Evolutionary conservation across 176 grass and related monocot species (phyloP).

Genomic region (Hyparrhenia diplandra): DNA sequence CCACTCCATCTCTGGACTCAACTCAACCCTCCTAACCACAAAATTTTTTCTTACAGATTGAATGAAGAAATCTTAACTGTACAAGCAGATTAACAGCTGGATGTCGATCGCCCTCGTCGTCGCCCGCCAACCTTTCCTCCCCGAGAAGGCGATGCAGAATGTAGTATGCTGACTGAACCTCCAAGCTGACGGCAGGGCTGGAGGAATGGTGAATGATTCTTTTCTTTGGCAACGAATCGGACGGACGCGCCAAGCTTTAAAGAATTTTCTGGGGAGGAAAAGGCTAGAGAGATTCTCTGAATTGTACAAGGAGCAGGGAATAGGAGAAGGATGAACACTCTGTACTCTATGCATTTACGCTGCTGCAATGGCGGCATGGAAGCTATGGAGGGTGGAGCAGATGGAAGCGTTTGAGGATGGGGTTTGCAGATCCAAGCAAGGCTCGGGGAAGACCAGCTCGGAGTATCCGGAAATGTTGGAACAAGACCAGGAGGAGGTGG

Average conservation of each 20-base stretch:
- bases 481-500: constrained; percentile 59
- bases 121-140: background rate
- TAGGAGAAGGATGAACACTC: constrained; percentile 20
- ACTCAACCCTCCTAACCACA: constrained; percentile 50
- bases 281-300: constrained; percentile 20
- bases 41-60: constrained; percentile 76
- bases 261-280: constrained; percentile 34
- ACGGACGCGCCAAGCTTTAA: constrained; percentile 28
- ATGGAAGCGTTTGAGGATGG: constrained; percentile 46
- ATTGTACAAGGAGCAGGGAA: constrained; percentile 38
- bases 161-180: constrained; percentile 25
- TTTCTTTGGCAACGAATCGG: background rate
- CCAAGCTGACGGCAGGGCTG: background rate
- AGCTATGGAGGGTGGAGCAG: constrained; percentile 42
- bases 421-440: constrained; percentile 55
- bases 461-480: constrained; percentile 73
- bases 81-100: constrained; percentile 42
- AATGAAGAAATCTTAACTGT: constrained; percentile 84
- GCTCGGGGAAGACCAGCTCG: constrained; percentile 53
- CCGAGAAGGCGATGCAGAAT: background rate
- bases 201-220: background rate
- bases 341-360: constrained; percentile 37
- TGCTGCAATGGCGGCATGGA: constrained; percentile 40
- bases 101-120: background rate
- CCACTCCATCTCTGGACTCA: constrained; percentile 1